Evolutionary conservation across 306 rosid species (phyloP), one percentile per base, ranked within the genome.

Genomic region (Cicer chorassanicum): DNA sequence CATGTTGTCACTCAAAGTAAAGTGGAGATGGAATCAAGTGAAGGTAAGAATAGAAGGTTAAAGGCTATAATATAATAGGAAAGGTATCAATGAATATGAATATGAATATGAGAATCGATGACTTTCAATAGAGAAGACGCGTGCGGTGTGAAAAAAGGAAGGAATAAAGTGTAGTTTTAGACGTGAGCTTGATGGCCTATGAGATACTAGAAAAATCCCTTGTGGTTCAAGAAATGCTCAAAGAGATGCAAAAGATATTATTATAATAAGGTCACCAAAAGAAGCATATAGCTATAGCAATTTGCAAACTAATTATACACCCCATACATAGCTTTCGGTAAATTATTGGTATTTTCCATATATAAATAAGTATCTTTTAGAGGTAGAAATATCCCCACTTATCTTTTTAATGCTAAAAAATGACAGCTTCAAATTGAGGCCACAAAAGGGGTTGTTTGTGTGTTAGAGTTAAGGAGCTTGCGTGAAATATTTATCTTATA

Each of bases 131-230:
- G 61, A 81, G 79, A 72, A 68, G 81, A 83, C 73, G 86, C 85
- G 96, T 88, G 89, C 84, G 88, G 75, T 74, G 88, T 81, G 86
- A 89, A 79, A 24, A 24, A 84, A 72, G 80, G 90, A 84, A 13
- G 72, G 90, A 86, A 89, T 87, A 91, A 89, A 91, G 91, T 80
- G 80, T 56, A 66, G 82, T 68, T 82, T 78, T 70, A 81, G 72
- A 78, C n/a, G 72, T 63, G 57, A 78, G 48, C 81, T 79, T 68
- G 86, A 74, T 68, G 70, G 80, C 69, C 19, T 24, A 24, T 77
- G 21, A 73, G 79, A 76, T 81, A 46, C 82, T 59, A 44, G 76
- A 51, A 71, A 65, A 74, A 68, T 83, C 87, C 91, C 92, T 90
- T 91, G 91, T 65, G 75, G 69, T 76, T 86, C 91, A 87, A 86